Percentiles rank a stretch among this genome's conserved stretches.
phyloP scores from a whole-genome alignment of 2,329 filamentous ascomycete species.

The Chaetomium strumarium region DNA sequence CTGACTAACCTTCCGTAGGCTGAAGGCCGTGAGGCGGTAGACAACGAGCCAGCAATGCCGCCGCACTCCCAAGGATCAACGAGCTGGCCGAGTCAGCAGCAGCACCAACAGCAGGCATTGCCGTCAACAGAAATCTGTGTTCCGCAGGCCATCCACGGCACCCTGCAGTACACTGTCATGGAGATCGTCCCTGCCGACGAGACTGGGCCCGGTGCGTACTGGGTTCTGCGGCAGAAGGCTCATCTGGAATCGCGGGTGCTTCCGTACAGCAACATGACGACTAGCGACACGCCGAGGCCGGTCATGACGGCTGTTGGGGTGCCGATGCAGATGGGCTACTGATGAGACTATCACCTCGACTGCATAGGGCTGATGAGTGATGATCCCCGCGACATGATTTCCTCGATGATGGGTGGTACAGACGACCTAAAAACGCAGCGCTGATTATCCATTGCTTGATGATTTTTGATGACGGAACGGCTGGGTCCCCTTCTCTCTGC shows the following conservation, averaged over 20 bases:
- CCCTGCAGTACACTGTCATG: conserved; percentile 20
- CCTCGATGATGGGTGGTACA: background rate
- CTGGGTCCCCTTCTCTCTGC: background rate
- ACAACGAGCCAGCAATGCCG: conserved; percentile 9
- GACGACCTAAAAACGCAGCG: background rate
- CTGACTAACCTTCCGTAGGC: conserved; percentile 12
- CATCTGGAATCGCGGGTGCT: conserved; percentile 9
- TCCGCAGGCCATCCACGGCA: conserved; percentile 19
- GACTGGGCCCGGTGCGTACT: conserved; percentile 12
- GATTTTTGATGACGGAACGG: background rate
- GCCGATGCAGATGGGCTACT: conserved; percentile 7
- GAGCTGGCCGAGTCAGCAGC: background rate
- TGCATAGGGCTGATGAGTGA: background rate
- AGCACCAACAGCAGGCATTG: background rate
- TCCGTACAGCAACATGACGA: conserved; percentile 15
- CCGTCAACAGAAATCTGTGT: conserved; percentile 16
- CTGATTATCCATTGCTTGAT: background rate
- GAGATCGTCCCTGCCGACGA: conserved; percentile 17
- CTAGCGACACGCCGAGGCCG: conserved; percentile 21
- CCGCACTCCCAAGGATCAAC: background rate
- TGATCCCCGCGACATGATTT: background rate
- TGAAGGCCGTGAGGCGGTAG: conserved; percentile 19
- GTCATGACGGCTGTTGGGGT: conserved; percentile 14
- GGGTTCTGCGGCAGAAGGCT: conserved; percentile 16
- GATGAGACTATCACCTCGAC: background rate